These are phyloP conservation scores for Jaapia argillacea DNA, from an alignment of 768 basidiomycete genomes.

Conservation along the genomic window DNA sequence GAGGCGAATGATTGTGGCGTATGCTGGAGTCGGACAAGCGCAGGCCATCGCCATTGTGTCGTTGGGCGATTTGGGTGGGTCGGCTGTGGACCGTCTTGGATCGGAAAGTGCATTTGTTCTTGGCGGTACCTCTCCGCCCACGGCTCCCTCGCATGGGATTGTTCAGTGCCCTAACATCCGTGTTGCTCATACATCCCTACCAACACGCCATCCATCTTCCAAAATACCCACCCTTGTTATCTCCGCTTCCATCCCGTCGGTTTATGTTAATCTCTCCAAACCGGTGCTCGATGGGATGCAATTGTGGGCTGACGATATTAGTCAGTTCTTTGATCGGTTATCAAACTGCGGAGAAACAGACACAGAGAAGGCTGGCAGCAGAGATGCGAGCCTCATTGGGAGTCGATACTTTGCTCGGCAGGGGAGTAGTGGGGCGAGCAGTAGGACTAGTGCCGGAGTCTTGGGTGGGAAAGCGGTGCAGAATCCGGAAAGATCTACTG, in stretches of 20 bases:
- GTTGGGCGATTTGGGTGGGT: slow-evolving; percentile 28
- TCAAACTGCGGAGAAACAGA: slow-evolving; percentile 15
- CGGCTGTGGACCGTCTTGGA: slow-evolving; percentile 14
- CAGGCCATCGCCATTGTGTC: slow-evolving; percentile 39
- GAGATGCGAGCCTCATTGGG: slow-evolving; percentile 62
- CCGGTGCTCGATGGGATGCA: slow-evolving; percentile 65
- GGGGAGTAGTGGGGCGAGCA: slow-evolving; percentile 32
- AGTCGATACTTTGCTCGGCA: slow-evolving; percentile 61
- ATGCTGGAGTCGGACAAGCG: slow-evolving; percentile 27
- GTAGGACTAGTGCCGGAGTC: slow-evolving; percentile 32
- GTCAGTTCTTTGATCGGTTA: slow-evolving; percentile 55
- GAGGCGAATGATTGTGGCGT: slow-evolving; percentile 38
- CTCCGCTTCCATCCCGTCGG: slow-evolving; percentile 41
- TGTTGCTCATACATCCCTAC: too few species aligned
- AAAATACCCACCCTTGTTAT: background rate
- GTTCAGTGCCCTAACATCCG: background rate
- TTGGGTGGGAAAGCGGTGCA: slow-evolving; percentile 10
- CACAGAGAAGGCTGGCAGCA: slow-evolving; percentile 27
- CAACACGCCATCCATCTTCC: background rate
- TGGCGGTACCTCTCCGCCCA: background rate
- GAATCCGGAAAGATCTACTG: slow-evolving; percentile 5
- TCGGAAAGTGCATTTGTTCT: too few species aligned
- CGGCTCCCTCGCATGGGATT: background rate
- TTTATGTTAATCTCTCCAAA: slow-evolving; percentile 57
- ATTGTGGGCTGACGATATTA: slow-evolving; percentile 78